A percentile compares a stretch with the other conserved stretches of the same genome.
Evolutionary conservation across 441 rosid genomes (phyloP).

Genomic region (Gossypium trilobum): DNA sequence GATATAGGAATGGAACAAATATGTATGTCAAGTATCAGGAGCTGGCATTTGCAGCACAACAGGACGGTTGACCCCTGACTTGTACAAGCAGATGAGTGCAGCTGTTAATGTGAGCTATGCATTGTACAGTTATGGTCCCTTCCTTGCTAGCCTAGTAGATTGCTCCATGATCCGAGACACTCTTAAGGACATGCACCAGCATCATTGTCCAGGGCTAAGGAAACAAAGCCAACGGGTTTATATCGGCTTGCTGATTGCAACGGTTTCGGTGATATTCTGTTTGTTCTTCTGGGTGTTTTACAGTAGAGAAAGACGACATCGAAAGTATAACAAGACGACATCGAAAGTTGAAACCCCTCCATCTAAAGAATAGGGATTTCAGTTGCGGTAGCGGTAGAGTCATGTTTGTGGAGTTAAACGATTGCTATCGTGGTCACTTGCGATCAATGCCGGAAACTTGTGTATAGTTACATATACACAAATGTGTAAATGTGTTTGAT

Average conservation of each 20-base stretch:
- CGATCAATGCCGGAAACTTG: no score
- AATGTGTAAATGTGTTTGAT: no score
- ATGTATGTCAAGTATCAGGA: conserved; percentile 25
- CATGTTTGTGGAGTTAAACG: not conserved
- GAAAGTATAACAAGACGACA: not conserved
- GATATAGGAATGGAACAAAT: conserved; percentile 26
- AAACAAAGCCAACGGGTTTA: conserved; percentile 12
- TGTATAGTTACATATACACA: no score
- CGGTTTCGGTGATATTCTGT: conserved; percentile 6
- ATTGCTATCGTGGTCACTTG: not conserved
- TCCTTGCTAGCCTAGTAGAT: conserved; percentile 4
- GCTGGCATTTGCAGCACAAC: conserved; percentile 14
- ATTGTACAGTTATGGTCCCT: not conserved
- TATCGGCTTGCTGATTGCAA: not conserved
- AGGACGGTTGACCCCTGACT: conserved; percentile 11
- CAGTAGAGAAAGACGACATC: conserved; percentile 9
- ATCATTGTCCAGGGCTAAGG: conserved; percentile 10
- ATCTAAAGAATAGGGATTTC: not conserved
- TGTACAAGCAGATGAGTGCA: not conserved
- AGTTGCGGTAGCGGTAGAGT: not conserved
- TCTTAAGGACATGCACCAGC: not conserved
- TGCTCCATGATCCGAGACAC: conserved; percentile 2
- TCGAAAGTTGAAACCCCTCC: not conserved
- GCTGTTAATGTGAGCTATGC: conserved; percentile 13
- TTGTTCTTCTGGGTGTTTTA: conserved; percentile 13